Base-by-base conservation (phyloP, 495 filamentous ascomycete species). In the Penicillium cinerascens region DNA sequence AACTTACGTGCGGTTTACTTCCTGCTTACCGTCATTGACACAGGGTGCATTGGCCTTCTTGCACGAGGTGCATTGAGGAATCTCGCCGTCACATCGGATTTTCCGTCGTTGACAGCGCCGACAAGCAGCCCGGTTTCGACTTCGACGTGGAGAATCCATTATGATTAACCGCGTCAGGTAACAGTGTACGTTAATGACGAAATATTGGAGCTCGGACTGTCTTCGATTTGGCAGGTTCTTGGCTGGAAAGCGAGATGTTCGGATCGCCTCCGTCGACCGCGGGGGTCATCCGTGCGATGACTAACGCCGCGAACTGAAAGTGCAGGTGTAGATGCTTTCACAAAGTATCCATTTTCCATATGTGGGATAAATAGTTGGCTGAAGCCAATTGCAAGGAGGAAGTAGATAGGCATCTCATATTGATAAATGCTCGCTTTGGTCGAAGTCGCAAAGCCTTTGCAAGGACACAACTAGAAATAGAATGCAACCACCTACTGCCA, bases 11-110 rank as follows among this genome's bases (percentile, higher is more conserved):
- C 68, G 63, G 42, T 67, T 70, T 15, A 74, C 71, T 21, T 73
- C 64, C 44, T 70, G 69, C 45, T 65, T 75, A 4, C 71, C 74
- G 48, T 74, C 72, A 55, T 71, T 73, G 21, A 74, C 54, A 50
- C 74, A 78, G 16, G 61, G 36, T 8, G 68, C 59, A 39, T 66
- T 66, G 1, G 65, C 67, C 48, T 73, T 78, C 29, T 58, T 59
- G 42, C 75, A 78, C 2, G 68, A 64, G 6, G 66, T 55, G 48
- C 73, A 76, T 6, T 60, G 55, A 15, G 63, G 63, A 11, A 44
- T 43, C 20, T 54, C 49, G 13, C 63, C 63, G 18, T 64, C 52
- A 16, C 63, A 63, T 26, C 54, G 48, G 44, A 66, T 63, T 42
- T 64, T 66, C 22, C 60, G 57, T 40, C 55, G 49, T 42, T 66